Evolutionary conservation across 225 moss, liverwort and hornwort genomes (phyloP).

Genomic region (Sphagnum tenellum): DNA sequence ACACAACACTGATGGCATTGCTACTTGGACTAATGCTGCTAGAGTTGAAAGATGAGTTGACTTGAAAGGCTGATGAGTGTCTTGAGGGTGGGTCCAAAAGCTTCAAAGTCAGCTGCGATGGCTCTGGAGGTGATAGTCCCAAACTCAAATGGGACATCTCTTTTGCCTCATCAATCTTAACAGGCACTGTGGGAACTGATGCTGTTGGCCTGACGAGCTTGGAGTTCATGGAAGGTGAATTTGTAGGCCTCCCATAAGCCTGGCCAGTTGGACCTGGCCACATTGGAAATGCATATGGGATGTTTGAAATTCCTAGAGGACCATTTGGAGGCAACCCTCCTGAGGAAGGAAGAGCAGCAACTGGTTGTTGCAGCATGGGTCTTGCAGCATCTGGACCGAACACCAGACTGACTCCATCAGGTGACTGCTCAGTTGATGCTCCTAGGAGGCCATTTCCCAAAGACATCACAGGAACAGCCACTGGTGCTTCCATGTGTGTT

Average conservation of each 20-base stretch:
- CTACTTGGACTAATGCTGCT: conserved; percentile 65
- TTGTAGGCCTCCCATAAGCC: conserved; percentile 49
- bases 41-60: conserved; percentile 65
- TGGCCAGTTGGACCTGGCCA: conserved; percentile 63
- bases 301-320: conserved; percentile 26
- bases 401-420: conserved; percentile 44
- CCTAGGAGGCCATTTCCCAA: conserved; percentile 39
- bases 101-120: conserved; percentile 83
- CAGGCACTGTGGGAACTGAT: conserved; percentile 44
- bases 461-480: conserved; percentile 67
- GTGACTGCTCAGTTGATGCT: conserved; percentile 52
- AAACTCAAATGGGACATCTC: conserved; percentile 87
- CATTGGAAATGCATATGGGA: conserved; percentile 56
- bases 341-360: conserved; percentile 41
- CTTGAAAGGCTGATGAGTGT: conserved; percentile 80
- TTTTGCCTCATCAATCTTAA: conserved; percentile 77
- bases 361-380: conserved; percentile 55
- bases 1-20: conserved; percentile 97
- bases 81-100: conserved; percentile 75
- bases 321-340: conserved; percentile 29
- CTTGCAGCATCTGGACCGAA: conserved; percentile 47
- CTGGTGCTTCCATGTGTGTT: conserved; percentile 52
- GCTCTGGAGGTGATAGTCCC: conserved; percentile 78
- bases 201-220: conserved; percentile 91
- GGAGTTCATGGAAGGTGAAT: conserved; percentile 40